Conservation (phyloP, 2,329 filamentous ascomycete genomes). For the Calonectria naviculata region DNA sequence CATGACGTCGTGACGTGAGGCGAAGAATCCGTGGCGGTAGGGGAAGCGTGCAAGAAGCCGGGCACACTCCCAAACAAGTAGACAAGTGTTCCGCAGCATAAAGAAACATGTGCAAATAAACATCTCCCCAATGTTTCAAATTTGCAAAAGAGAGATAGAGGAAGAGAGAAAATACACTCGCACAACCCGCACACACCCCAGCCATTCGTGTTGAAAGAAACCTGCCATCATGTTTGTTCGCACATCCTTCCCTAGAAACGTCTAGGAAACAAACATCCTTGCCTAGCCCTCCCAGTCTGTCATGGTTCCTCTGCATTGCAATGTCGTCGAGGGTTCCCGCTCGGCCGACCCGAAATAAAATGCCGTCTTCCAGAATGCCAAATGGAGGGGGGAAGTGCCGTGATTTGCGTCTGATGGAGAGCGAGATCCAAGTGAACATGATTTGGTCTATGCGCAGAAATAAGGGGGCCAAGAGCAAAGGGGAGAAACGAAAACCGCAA, state of each 20-base stretch:
- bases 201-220: slow-evolving; percentile 25
- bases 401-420: slow-evolving; percentile 33
- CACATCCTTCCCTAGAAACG: slow-evolving; percentile 16
- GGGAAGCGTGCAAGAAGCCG: not conserved
- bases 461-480: slow-evolving; percentile 32
- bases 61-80: not conserved
- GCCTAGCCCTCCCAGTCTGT: slow-evolving; percentile 7
- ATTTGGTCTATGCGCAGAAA: slow-evolving; percentile 51
- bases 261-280: slow-evolving; percentile 23
- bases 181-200: slow-evolving; percentile 27
- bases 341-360: slow-evolving; percentile 25
- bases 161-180: slow-evolving; percentile 36
- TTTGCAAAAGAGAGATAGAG: slow-evolving; percentile 22
- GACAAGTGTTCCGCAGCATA: slow-evolving; percentile 8
- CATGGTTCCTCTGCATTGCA: slow-evolving; percentile 15
- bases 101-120: slow-evolving; percentile 14
- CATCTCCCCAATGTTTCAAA: slow-evolving; percentile 18
- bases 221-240: slow-evolving; percentile 28
- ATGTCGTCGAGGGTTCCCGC: slow-evolving; percentile 17
- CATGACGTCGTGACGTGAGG: slow-evolving; percentile 11
- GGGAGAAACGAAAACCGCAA: slow-evolving; percentile 42
- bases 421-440: slow-evolving; percentile 47
- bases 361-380: slow-evolving; percentile 33
- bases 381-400: slow-evolving; percentile 16
- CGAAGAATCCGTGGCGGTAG: not conserved